Evolutionary conservation across 805 yeast genomes (phyloP), one percentile per base, ranked within the genome.

Genomic region (Barnettozyma wickerhamii): DNA sequence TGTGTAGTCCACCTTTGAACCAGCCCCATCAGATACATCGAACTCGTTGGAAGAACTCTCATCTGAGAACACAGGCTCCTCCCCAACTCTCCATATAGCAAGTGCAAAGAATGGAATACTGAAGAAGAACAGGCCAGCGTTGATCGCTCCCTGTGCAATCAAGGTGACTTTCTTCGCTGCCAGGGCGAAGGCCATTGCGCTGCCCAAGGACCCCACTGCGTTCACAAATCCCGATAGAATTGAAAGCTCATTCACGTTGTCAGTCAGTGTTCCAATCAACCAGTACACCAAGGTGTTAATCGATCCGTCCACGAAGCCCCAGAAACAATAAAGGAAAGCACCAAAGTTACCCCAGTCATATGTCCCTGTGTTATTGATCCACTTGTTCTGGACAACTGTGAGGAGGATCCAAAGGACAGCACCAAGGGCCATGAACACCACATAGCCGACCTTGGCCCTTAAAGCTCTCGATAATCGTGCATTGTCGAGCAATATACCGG

Each of bases 321-420:
- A 32, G 21, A 13, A 32, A 7, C 17, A 20, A n/a, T 20, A 32
- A 7, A 32, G 6, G 10, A 32, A 32, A n/a, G 35, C 7, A n/a
- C 35, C 35, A 20, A 32, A 32, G n/a, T 18, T 18, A 32, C 35
- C 35, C 35, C 35, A 32, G 10, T 32, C 35, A 20, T 32, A 14
- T 4, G 17, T 20, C 4, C n/a, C 15, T 20, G 26, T 20, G 18
- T 32, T 19, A n/a, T 32, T 13, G 5, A 20, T 20, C 35, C 35
- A 32, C 7, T 20, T 32, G 6, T 32, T 32, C 10, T 32, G 35
- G 10, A 32, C 12, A 14, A 32, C 14, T 17, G 27, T 19, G 7
- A 20, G 7, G 4, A 32, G 10, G 7, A 32, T 32, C 35, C 35
- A 32, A 7, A 32, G 7, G 3, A 6, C 27, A 20, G 35, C 14